Conservation (phyloP, 768 basidiomycete species). For the Gloeophyllum trabeum region DNA sequence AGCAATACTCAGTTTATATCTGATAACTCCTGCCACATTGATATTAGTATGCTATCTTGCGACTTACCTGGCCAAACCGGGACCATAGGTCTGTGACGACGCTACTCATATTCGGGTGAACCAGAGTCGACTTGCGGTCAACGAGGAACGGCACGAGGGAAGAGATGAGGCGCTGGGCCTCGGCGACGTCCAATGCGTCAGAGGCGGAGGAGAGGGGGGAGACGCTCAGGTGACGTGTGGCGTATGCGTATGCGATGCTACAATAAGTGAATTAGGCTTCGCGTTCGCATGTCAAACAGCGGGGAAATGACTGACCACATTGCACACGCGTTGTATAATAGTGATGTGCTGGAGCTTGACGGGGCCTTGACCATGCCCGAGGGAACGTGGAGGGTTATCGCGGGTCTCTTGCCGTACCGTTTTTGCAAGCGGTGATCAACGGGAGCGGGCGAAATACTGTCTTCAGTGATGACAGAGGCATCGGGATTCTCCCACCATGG, state of each 20-base stretch:
- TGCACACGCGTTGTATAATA: conserved; percentile 62
- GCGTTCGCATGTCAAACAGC: too few species aligned
- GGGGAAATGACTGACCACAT: conserved; percentile 40
- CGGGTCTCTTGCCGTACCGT: too few species aligned
- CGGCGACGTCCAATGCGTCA: conserved; percentile 31
- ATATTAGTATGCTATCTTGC: too few species aligned
- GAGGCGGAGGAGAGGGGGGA: conserved; percentile 41
- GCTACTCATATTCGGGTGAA: conserved; percentile 37
- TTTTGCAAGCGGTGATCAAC: too few species aligned
- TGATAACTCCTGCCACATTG: too few species aligned
- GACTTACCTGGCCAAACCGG: conserved; percentile 40
- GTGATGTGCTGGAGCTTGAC: conserved; percentile 19
- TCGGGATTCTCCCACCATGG: conserved; percentile 67
- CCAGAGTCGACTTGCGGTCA: conserved; percentile 44
- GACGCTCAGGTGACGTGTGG: conserved; percentile 46
- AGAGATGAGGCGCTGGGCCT: conserved; percentile 36
- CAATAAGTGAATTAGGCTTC: neutral
- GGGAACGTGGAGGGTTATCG: conserved; percentile 27
- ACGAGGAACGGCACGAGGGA: conserved; percentile 53
- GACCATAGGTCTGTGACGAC: conserved; percentile 60
- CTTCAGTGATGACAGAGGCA: conserved; percentile 2
- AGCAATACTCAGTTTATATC: too few species aligned
- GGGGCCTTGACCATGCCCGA: conserved; percentile 26
- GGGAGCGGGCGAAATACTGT: conserved; percentile 26
- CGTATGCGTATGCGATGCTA: conserved; percentile 62